Evolutionary conservation across 495 filamentous ascomycete genomes (phyloP).

Genomic region (Friedmanniomyces endolithicus): DNA sequence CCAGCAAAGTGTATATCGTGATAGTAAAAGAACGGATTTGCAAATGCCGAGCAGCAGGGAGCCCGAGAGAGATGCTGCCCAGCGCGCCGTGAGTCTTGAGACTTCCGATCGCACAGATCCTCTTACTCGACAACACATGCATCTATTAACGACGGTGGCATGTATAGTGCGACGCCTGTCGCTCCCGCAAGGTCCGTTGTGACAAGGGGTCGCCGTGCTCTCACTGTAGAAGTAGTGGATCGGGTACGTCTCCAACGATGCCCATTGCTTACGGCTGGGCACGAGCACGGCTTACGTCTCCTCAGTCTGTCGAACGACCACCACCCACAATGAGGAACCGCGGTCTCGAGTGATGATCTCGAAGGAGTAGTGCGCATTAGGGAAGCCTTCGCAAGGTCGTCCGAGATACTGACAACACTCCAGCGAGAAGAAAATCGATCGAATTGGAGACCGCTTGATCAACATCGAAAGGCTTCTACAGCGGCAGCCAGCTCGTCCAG

Average conservation of each 20-base stretch:
- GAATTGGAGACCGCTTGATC: neutral
- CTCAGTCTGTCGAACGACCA: neutral
- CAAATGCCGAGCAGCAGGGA: neutral
- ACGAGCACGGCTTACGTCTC: neutral
- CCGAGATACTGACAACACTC: neutral
- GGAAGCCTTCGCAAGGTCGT: neutral
- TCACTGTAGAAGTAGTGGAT: neutral
- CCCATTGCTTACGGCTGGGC: neutral
- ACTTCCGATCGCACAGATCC: too few species aligned
- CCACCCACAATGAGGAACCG: neutral
- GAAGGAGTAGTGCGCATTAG: neutral
- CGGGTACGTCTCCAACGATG: neutral
- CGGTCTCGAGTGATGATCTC: neutral
- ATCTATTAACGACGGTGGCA: neutral
- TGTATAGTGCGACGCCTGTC: neutral
- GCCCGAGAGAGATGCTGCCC: neutral
- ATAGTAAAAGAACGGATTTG: too few species aligned
- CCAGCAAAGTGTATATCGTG: neutral
- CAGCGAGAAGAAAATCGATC: constrained; percentile 4
- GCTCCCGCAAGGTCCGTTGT: neutral
- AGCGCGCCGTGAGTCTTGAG: neutral
- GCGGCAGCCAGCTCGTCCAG: neutral
- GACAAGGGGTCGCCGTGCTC: constrained; percentile 3
- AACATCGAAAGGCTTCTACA: constrained; percentile 1
- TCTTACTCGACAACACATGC: too few species aligned